Conservation (phyloP, 2,329 filamentous ascomycete genomes). For the Neurospora sp. region DNA sequence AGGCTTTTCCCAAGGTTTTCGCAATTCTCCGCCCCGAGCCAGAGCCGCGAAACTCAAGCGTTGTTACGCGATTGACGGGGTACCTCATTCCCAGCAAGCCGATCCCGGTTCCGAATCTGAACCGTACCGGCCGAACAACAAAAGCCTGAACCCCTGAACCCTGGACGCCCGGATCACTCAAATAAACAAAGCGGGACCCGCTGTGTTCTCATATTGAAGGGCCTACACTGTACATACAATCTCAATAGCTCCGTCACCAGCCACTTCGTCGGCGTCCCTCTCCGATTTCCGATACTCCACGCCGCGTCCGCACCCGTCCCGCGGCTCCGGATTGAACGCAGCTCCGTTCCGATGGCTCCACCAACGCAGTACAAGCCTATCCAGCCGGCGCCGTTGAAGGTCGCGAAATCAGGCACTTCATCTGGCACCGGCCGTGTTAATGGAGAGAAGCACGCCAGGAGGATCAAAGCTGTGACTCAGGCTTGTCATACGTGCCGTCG, state of each 20-base stretch:
- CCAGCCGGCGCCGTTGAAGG: constrained; percentile 10
- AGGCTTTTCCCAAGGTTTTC: neutral
- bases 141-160: neutral
- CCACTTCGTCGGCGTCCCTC: neutral
- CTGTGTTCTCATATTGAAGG: neutral
- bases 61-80: neutral
- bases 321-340: neutral
- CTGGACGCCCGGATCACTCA: neutral
- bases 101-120: neutral
- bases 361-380: constrained; percentile 7
- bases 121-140: neutral
- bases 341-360: constrained; percentile 6
- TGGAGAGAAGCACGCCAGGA: constrained; percentile 9
- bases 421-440: constrained; percentile 1
- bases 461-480: constrained; percentile 19
- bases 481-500: constrained; percentile 22
- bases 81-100: neutral
- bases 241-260: neutral
- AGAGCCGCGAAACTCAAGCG: neutral
- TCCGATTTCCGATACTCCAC: neutral
- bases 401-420: constrained; percentile 4
- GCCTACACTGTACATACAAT: neutral
- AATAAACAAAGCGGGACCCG: neutral
- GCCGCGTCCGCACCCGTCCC: neutral
- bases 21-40: neutral